Evolutionary conservation across 768 basidiomycete species (phyloP).

Genomic region (Cystobasidium onofrii): DNA sequence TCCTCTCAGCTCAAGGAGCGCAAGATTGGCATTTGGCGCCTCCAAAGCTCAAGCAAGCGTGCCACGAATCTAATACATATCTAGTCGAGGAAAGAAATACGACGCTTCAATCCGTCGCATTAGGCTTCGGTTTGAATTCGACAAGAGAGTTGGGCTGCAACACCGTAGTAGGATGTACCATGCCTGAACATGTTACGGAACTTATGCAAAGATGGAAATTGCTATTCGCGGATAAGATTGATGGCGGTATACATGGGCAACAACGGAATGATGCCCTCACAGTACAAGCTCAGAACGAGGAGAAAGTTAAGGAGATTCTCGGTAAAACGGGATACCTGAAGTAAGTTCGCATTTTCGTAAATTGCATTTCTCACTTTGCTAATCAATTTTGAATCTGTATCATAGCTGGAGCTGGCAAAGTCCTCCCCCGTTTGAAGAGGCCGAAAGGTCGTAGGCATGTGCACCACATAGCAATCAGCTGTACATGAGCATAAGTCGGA

Average conservation of each 20-base stretch:
- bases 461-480: background rate
- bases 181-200: slow-evolving; percentile 2
- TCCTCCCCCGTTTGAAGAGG: slow-evolving; percentile 4
- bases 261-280: background rate
- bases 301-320: background rate
- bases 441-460: background rate
- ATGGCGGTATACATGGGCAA: background rate
- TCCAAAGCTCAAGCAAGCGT: slow-evolving; percentile 50
- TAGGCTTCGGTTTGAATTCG: slow-evolving; percentile 58
- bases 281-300: background rate
- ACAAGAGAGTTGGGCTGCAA: background rate
- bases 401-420: slow-evolving; percentile 8
- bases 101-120: slow-evolving; percentile 58
- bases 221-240: background rate
- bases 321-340: background rate
- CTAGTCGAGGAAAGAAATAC: background rate
- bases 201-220: background rate
- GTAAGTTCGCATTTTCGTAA: background rate
- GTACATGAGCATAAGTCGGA: too few relatives aligned
- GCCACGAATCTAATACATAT: slow-evolving; percentile 45
- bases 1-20: slow-evolving; percentile 54
- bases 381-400: background rate
- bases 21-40: slow-evolving; percentile 75
- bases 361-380: background rate
- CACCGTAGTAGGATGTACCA: slow-evolving; percentile 16